phyloP scores from a whole-genome alignment of 352 stramenopile genomes.

The Globisporangium sylvaticum region DNA sequence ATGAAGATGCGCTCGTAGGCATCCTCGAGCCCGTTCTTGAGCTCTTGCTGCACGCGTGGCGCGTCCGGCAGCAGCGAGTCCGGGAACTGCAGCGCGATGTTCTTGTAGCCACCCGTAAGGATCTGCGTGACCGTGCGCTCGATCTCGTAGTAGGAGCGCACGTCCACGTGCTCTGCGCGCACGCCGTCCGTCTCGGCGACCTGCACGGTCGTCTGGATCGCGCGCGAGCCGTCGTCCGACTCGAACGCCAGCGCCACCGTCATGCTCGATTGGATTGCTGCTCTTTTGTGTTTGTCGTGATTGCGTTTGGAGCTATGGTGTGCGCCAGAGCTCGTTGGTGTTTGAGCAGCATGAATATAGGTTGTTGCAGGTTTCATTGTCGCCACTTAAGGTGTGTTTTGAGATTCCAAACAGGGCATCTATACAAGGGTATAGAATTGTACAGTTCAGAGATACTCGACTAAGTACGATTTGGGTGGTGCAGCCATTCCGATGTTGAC shows the following conservation, averaged over 20 bases:
- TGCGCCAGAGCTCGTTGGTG: not conserved
- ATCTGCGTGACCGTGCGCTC: conserved; percentile 60
- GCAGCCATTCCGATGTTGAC: no score
- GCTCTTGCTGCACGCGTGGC: conserved; percentile 76
- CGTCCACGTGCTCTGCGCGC: conserved; percentile 30
- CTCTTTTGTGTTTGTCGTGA: not conserved
- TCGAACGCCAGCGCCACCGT: conserved; percentile 77
- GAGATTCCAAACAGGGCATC: no score
- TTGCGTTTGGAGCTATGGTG: not conserved
- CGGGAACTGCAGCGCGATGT: conserved; percentile 94
- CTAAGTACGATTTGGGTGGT: conserved; percentile 10
- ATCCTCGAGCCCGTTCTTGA: conserved; percentile 41
- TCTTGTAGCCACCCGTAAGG: conserved; percentile 45
- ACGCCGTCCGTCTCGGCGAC: conserved; percentile 53
- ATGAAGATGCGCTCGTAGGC: conserved; percentile 86
- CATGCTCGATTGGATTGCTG: conserved; percentile 25
- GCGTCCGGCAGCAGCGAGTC: conserved; percentile 91
- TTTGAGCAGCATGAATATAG: conserved; percentile 2
- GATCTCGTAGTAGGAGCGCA: conserved; percentile 66
- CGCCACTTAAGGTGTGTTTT: no score
- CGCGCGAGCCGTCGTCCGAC: conserved; percentile 75
- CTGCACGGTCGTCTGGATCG: conserved; percentile 61
- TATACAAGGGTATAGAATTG: not conserved
- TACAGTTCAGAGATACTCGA: not conserved
- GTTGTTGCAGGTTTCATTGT: not conserved